Conservation (phyloP, 257 asterid genomes). For the Solanum tarijense region DNA sequence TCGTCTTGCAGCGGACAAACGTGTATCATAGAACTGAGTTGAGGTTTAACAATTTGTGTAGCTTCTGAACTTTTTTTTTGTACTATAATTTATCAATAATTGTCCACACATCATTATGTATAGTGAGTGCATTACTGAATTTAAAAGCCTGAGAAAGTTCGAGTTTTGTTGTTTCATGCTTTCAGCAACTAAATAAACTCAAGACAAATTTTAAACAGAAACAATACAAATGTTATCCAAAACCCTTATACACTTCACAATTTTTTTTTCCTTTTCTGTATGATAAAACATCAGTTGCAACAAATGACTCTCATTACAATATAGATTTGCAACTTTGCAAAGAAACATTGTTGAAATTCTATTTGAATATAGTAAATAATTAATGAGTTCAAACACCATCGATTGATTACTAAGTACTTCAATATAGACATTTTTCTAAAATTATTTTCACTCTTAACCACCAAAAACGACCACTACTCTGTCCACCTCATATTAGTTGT, state of each 20-base stretch:
- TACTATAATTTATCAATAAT: not conserved
- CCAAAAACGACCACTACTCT: not conserved
- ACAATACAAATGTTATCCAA: conserved; percentile 13
- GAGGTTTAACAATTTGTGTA: not conserved
- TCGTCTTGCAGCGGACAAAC: conserved; percentile 23
- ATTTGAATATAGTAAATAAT: not conserved
- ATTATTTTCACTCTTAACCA: not conserved
- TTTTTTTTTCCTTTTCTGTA: not conserved
- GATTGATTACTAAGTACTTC: not conserved
- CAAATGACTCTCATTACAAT: not conserved
- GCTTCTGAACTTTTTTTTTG: not conserved
- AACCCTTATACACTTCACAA: not conserved
- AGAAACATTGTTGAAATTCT: not conserved
- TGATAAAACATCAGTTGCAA: not conserved
- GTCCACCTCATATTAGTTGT: not conserved
- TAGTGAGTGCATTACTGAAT: not conserved
- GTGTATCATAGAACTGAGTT: conserved; percentile 1
- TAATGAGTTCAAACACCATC: not conserved
- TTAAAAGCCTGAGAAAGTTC: not conserved
- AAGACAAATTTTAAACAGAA: not conserved
- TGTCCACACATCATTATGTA: not conserved
- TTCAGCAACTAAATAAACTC: not conserved
- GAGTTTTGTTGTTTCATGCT: not conserved
- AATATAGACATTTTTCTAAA: not conserved
- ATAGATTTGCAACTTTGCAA: not conserved